phyloP scores from a whole-genome alignment of 495 filamentous ascomycete genomes.

The Tricharina praecox region DNA sequence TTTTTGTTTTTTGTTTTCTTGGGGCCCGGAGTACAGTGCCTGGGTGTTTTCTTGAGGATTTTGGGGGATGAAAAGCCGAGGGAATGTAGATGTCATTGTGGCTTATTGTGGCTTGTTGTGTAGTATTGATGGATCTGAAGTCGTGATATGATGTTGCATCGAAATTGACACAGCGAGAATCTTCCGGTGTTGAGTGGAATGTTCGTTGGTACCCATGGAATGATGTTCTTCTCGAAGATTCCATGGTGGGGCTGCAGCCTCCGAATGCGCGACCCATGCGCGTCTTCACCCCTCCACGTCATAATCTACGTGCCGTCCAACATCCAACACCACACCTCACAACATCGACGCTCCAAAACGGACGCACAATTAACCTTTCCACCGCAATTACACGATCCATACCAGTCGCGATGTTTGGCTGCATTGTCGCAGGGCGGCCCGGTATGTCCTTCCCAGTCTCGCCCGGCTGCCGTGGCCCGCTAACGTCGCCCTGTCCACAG shows the following conservation, averaged over 20 bases:
- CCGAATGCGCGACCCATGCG: no score
- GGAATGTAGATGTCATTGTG: no score
- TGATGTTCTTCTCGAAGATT: background rate
- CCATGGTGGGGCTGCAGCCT: no score
- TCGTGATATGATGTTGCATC: no score
- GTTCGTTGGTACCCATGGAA: background rate
- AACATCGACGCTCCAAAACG: background rate
- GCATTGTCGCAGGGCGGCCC: slow-evolving; percentile 26
- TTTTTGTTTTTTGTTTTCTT: no score
- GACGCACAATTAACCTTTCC: background rate
- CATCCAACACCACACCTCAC: background rate
- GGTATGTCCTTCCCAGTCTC: slow-evolving; percentile 18
- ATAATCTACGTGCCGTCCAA: background rate
- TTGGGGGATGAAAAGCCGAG: no score
- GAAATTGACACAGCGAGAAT: no score
- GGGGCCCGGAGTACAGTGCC: no score
- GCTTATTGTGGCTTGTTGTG: no score
- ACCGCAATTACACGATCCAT: background rate
- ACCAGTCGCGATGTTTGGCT: slow-evolving; percentile 25
- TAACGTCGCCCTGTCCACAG: slow-evolving; percentile 34
- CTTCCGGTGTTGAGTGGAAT: background rate
- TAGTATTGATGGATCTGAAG: no score
- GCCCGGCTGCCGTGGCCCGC: slow-evolving; percentile 27
- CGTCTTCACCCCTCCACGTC: background rate
- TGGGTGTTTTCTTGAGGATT: no score